Conservation (phyloP, 2,329 filamentous ascomycete species). For the Fusarium sp. region DNA sequence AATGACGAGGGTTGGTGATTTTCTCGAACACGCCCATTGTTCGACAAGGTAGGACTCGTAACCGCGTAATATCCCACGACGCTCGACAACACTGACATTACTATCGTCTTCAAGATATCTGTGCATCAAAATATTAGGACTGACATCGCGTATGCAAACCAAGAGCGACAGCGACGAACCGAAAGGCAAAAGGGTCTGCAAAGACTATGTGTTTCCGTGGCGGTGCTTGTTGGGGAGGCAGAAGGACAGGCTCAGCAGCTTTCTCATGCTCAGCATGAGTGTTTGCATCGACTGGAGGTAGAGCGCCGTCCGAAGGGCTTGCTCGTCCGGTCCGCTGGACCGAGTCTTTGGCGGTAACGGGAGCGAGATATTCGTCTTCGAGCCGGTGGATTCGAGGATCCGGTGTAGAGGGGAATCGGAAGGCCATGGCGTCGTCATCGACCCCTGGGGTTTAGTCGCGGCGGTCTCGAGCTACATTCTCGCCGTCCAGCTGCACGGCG, state of each 20-base stretch:
- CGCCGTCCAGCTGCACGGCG: slow-evolving; percentile 21
- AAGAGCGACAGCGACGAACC: slow-evolving; percentile 51
- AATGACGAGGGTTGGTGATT: slow-evolving; percentile 90
- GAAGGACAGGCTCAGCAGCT: slow-evolving; percentile 17
- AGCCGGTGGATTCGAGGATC: slow-evolving; percentile 43
- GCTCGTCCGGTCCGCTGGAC: slow-evolving; percentile 40
- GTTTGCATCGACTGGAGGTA: slow-evolving; percentile 32
- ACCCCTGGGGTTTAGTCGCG: slow-evolving; percentile 38
- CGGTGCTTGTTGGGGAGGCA: slow-evolving; percentile 21
- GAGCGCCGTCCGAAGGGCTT: slow-evolving; percentile 35
- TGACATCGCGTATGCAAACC: not conserved
- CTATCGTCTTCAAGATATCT: slow-evolving; percentile 89
- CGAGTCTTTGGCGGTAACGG: slow-evolving; percentile 30
- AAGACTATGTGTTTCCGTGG: slow-evolving; percentile 64
- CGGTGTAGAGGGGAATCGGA: slow-evolving; percentile 45
- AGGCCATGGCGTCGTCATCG: slow-evolving; percentile 54
- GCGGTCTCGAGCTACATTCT: slow-evolving; percentile 42
- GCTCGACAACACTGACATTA: slow-evolving; percentile 79
- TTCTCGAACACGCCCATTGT: slow-evolving; percentile 95
- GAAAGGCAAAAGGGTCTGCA: slow-evolving; percentile 69
- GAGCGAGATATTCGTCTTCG: slow-evolving; percentile 42
- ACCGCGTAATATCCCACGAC: slow-evolving; percentile 76
- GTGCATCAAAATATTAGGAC: slow-evolving; percentile 17
- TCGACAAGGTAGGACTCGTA: slow-evolving; percentile 96
- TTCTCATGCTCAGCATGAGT: slow-evolving; percentile 31